phyloP scores from a whole-genome alignment of 2,329 filamentous ascomycete species.

The Penicillium sp. region DNA sequence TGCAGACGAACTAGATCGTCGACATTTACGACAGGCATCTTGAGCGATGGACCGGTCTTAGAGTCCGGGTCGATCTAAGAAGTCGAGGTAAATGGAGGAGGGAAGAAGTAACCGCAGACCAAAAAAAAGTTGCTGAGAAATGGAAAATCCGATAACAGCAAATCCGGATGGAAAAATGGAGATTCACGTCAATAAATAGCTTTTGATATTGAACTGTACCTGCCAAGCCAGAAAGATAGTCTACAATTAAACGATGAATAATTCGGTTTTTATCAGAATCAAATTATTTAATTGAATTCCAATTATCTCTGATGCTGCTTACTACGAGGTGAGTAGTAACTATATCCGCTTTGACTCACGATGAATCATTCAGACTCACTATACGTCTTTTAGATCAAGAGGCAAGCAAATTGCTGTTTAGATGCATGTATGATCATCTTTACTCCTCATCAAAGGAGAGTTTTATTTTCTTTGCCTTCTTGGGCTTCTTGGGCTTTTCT shows the following conservation, averaged over 20 bases:
- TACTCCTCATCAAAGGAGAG: conserved; percentile 46
- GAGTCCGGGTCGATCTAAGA: conserved; percentile 8
- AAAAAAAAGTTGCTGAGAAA: conserved; percentile 27
- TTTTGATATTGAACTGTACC: neutral
- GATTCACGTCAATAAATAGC: neutral
- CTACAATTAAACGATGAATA: neutral
- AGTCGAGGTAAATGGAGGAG: conserved; percentile 14
- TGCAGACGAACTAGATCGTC: conserved; percentile 91
- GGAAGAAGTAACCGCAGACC: conserved; percentile 9
- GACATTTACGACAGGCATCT: conserved; percentile 88
- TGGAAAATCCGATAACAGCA: conserved; percentile 6
- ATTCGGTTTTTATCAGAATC: neutral
- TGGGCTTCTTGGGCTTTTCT: conserved; percentile 39
- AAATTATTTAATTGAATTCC: neutral
- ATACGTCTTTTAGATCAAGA: neutral
- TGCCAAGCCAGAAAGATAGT: neutral
- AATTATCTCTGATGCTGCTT: neutral
- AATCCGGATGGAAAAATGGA: neutral
- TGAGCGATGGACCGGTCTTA: conserved; percentile 30
- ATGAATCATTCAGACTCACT: conserved; percentile 3
- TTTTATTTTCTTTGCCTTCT: conserved; percentile 49
- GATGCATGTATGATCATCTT: neutral
- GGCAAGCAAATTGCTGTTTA: neutral
- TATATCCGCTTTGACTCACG: conserved; percentile 5
- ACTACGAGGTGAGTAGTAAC: neutral